Base-by-base conservation (phyloP, 805 yeast genomes). In the Spathaspora arborariae region DNA sequence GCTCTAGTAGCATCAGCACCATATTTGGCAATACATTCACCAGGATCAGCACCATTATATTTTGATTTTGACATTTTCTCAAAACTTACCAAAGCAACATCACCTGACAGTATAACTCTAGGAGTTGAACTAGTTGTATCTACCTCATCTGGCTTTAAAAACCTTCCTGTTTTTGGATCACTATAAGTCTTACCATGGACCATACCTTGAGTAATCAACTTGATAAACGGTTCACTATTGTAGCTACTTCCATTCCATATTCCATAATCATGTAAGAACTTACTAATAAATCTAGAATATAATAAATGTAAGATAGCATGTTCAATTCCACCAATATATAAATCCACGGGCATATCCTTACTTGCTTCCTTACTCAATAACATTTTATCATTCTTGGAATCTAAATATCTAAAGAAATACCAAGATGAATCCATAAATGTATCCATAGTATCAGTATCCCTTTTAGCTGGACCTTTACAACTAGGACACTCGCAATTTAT, bases 381-480 rank as follows among this genome's bases (percentile, higher is more conserved):
- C 36, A 59, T 52, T 0, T 55, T 41, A 0, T 56, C 50, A 62
- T 94, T 92, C 26, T 80, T 67, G 0, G 96, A 72, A 61, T 94
- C 98, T 2, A 84, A 65, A 56, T 80, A 91, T 49, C 99, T 77
- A 69, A 94, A 84, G 63, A 79, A 88, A 64, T 94, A 94, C 99
- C 99, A 94, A 2, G 97, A 90, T 15, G 96, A 87, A 65, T 94
- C 99, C 81, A 94, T 92, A 59, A 94, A 94, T 0, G 99, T 94
- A 60, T 94, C 99, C 99, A 94, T 92, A 0, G 99, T 94, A 59
- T 94, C 99, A 0, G 98, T 88, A 53, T 94, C 99, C 56, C 99
- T 77, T 47, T 78, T 81, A 5, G 67, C 62, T 10, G 64, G 60
- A 1, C 72, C 70, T 2, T 82, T 82, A 68, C 99, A 94, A 0